Evolutionary conservation across 148 eudicot species (phyloP), one percentile per base, ranked within the genome.

Genomic region (Rhododendron vialii): DNA sequence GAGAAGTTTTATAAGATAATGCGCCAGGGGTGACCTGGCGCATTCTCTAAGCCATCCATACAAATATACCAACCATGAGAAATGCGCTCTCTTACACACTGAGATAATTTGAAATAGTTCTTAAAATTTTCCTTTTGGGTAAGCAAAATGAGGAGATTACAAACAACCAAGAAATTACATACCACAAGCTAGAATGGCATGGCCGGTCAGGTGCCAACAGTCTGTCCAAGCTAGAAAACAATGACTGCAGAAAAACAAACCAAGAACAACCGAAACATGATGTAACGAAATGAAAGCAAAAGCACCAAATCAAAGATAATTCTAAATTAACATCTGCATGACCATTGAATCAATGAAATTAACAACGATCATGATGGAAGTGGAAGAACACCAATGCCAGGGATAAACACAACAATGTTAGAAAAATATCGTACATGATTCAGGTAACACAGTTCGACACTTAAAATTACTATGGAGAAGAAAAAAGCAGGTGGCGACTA

Each of bases 151-250:
- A 41, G 43, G 14, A 83, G 36, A 83, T 83, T 26, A 57, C 41
- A 47, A n/a, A 45, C 59, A 82, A 33, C 55, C 30, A 65, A 82
- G 18, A 83, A 83, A 43, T 77, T 30, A 50, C 93, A 82, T 93
- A 94, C 97, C 98, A 95, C 90, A 96, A 92, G 90, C 98, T 90
- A 89, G 89, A 87, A 86, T 96, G 96, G 88, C 96, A 94, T 84
- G 99, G 99, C 84, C 89, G 91, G 86, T 96, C 96, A 28, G 99
- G 98, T 82, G 95, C 96, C 89, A 96, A 80, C 84, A 89, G 93
- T 90, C 91, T 94, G 83, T 96, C 99, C 82, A 95, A 91, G 83
- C 93, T 95, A 76, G 96, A 91, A 86, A 96, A 92, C 89, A 96
- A 90, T 85, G 92, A 85, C 99, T 96, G 97, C 91, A 87, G 74